phyloP scores from a whole-genome alignment of 192 early-diverging fungal genomes.

The Mycoemilia scoparia region DNA sequence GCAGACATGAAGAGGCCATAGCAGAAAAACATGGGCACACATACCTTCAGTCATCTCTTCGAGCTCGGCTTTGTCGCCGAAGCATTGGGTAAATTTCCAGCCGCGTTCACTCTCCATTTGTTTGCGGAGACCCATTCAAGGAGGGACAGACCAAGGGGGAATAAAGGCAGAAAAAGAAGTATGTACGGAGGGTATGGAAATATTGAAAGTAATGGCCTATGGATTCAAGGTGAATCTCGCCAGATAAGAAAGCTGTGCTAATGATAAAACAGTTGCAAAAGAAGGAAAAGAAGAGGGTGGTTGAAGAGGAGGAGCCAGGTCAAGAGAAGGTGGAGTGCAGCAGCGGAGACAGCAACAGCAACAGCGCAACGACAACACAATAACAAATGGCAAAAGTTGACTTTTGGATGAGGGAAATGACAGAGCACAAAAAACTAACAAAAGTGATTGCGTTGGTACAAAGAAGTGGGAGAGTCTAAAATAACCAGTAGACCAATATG shows the following conservation, averaged over 20 bases:
- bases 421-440: background rate
- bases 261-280: too few relatives aligned
- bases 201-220: too few relatives aligned
- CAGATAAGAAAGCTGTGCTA: too few relatives aligned
- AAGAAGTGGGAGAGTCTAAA: background rate
- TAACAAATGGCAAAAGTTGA: background rate
- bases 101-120: constrained; percentile 31
- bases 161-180: background rate
- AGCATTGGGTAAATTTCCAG: constrained; percentile 97
- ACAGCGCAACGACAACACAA: background rate
- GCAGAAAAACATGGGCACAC: background rate
- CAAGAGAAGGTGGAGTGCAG: background rate
- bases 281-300: too few relatives aligned
- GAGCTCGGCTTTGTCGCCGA: constrained; percentile 96
- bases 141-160: constrained; percentile 1
- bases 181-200: background rate
- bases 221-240: too few relatives aligned
- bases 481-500: too few relatives aligned
- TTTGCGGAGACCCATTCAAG: constrained; percentile 1
- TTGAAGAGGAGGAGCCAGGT: too few relatives aligned
- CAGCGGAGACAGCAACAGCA: background rate
- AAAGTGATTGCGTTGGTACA: background rate
- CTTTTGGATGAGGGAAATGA: background rate
- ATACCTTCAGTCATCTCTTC: constrained; percentile 99
- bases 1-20: background rate